phyloP scores from a whole-genome alignment of 805 yeast species.

The Barnettozyma wickerhamii region DNA sequence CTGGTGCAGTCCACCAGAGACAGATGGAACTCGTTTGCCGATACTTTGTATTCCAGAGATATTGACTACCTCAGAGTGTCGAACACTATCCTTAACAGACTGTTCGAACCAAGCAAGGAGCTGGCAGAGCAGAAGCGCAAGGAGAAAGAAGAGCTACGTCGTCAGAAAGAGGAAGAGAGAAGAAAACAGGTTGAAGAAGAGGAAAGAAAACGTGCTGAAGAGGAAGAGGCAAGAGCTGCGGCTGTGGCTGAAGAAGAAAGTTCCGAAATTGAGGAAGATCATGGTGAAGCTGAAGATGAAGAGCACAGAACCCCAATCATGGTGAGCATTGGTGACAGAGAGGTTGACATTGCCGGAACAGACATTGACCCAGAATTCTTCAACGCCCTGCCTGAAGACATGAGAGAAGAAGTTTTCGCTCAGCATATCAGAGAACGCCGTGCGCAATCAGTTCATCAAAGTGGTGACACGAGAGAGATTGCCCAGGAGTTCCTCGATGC shows the following conservation, averaged over 20 bases:
- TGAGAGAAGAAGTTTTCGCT: constrained; percentile 87
- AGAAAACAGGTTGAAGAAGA: constrained; percentile 22
- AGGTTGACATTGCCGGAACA: constrained; percentile 82
- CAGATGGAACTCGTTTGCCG: constrained; percentile 62
- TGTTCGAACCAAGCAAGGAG: constrained; percentile 45
- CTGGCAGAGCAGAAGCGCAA: constrained; percentile 22
- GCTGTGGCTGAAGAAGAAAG: constrained; percentile 21
- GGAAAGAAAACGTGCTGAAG: constrained; percentile 11
- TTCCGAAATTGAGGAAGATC: constrained; percentile 13
- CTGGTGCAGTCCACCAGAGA: constrained; percentile 45
- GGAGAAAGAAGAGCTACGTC: constrained; percentile 24
- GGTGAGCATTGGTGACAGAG: constrained; percentile 70
- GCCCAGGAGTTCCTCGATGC: constrained; percentile 81
- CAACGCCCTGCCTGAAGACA: constrained; percentile 86
- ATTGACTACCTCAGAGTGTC: constrained; percentile 33
- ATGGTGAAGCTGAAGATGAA: constrained; percentile 8
- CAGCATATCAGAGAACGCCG: constrained; percentile 79
- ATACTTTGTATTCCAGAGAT: constrained; percentile 44
- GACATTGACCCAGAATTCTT: constrained; percentile 90
- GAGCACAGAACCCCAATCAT: constrained; percentile 45
- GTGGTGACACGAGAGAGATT: constrained; percentile 54
- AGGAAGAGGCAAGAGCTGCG: neutral
- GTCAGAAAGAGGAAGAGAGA: constrained; percentile 26
- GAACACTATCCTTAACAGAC: constrained; percentile 40
- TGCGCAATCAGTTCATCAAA: constrained; percentile 44